Evolutionary conservation across 2,329 filamentous ascomycete species (phyloP).

Genomic region (Microdochium nivale): DNA sequence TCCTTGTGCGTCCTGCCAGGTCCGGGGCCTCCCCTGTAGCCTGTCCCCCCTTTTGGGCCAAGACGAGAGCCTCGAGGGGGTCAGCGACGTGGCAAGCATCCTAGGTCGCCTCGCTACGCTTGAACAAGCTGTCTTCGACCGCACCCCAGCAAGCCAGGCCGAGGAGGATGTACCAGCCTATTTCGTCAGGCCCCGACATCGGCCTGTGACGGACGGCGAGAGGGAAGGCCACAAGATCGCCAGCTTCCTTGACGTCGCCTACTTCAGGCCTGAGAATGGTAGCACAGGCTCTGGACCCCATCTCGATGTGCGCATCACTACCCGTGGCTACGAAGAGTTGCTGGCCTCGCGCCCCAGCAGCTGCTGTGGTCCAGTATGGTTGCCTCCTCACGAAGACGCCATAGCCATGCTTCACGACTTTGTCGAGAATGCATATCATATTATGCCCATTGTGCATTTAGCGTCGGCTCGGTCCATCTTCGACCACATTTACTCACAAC

Average conservation of each 20-base stretch:
- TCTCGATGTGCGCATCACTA: neutral
- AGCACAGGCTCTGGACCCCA: neutral
- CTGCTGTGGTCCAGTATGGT: conserved; percentile 1
- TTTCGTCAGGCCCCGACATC: neutral
- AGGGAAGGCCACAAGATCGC: conserved; percentile 8
- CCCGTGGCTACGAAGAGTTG: neutral
- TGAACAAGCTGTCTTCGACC: conserved; percentile 17
- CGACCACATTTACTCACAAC: conserved; percentile 9
- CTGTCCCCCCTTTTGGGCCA: neutral
- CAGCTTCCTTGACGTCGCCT: conserved; percentile 7
- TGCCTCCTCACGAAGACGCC: conserved; percentile 15
- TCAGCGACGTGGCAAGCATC: conserved; percentile 6
- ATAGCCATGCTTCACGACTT: conserved; percentile 17
- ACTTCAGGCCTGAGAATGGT: conserved; percentile 5
- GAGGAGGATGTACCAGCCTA: neutral
- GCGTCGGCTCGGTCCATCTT: conserved; percentile 10
- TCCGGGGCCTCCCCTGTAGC: conserved; percentile 16
- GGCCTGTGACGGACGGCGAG: conserved; percentile 3
- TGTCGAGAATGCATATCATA: conserved; percentile 14
- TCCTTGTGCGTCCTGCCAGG: conserved; percentile 18
- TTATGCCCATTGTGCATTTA: conserved; percentile 16
- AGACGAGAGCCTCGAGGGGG: neutral
- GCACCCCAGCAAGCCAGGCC: neutral
- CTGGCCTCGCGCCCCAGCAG: neutral
- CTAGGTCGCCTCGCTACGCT: conserved; percentile 15